These are phyloP conservation scores for Takashimella tepidaria DNA, from an alignment of 1,284 basidiomycete species.

Conservation along the genomic window DNA sequence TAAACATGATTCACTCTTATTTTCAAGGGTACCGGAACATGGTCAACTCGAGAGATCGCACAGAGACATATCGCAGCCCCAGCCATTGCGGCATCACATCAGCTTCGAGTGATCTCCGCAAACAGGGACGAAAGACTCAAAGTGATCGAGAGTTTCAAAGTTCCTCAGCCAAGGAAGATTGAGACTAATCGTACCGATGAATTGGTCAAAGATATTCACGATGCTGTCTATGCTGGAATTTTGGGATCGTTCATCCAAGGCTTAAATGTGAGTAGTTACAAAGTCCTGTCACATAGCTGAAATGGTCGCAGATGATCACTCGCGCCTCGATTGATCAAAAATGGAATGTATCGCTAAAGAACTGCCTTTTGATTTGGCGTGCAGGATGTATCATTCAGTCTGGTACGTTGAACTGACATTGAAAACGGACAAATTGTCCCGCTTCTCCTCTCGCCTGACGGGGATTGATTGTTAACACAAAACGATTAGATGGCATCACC, in stretches of 20 bases:
- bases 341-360: constrained; percentile 30
- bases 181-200: constrained; percentile 12
- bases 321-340: constrained; percentile 33
- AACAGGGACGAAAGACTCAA: constrained; percentile 27
- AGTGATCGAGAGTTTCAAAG: constrained; percentile 20
- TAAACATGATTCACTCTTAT: too few species aligned
- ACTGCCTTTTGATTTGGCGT: constrained; percentile 35
- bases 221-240: constrained; percentile 33
- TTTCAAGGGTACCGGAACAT: constrained; percentile 24
- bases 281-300: constrained; percentile 2
- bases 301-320: constrained; percentile 40
- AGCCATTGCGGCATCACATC: constrained; percentile 35
- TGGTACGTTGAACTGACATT: constrained; percentile 13
- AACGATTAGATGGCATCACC: constrained; percentile 24
- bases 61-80: constrained; percentile 35
- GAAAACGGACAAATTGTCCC: too few species aligned
- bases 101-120: constrained; percentile 37
- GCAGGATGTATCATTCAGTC: constrained; percentile 42
- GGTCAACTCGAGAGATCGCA: constrained; percentile 32
- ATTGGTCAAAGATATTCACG: constrained; percentile 24
- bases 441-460: not conserved
- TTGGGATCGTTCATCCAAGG: constrained; percentile 39
- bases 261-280: constrained; percentile 22
- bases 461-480: not conserved
- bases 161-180: constrained; percentile 15